Percentiles rank a stretch among this genome's conserved stretches.
Conservation (phyloP, 371 early-diverging fungal genomes). For the Mortierella sp. region DNA sequence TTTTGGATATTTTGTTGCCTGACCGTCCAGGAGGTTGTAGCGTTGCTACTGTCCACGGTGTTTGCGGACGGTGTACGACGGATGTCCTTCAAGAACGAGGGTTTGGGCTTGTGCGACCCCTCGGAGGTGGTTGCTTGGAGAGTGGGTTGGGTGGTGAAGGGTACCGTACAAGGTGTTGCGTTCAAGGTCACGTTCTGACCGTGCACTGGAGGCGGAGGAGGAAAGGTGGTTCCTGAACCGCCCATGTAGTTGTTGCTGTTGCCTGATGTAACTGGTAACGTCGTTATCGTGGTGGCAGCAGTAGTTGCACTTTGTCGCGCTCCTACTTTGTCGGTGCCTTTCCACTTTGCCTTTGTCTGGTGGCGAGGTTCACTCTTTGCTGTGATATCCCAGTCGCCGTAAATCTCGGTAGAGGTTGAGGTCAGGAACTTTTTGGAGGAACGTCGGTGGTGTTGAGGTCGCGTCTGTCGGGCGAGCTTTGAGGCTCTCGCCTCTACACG, state of each 20-base stretch:
- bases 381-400: conserved; percentile 48
- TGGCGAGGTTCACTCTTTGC: conserved; percentile 31
- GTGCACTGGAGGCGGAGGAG: neutral
- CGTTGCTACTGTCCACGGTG: conserved; percentile 19
- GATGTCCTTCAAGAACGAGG: neutral
- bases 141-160: neutral
- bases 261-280: neutral
- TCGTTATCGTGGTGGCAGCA: conserved; percentile 12
- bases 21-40: conserved; percentile 22
- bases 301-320: conserved; percentile 10
- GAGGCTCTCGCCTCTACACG: conserved; percentile 30
- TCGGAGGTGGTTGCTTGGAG: neutral
- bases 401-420: conserved; percentile 29
- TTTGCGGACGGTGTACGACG: conserved; percentile 9
- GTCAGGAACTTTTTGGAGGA: conserved; percentile 38
- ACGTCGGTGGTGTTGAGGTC: conserved; percentile 19
- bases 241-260: conserved; percentile 13
- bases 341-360: conserved; percentile 23
- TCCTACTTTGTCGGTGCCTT: neutral
- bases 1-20: conserved; percentile 12
- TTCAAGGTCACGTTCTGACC: neutral
- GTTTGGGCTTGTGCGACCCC: neutral
- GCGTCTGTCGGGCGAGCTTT: conserved; percentile 14
- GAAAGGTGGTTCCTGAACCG: neutral
- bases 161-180: neutral